Conservation (phyloP, 441 rosid species). For the Aleurites moluccanus region DNA sequence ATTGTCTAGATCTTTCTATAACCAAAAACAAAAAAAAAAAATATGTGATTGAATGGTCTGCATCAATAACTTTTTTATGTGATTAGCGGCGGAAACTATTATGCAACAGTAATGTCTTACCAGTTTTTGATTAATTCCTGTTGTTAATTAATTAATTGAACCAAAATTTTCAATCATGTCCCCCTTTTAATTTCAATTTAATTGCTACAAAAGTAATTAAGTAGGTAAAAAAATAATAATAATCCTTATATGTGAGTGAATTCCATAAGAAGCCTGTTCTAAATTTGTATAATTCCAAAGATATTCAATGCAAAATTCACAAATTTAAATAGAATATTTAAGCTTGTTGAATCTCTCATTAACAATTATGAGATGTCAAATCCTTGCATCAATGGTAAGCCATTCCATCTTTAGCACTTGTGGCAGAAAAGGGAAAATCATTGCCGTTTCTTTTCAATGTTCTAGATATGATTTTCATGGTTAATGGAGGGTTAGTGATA, state of each 20-base stretch:
- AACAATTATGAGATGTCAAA: not conserved
- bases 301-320: not conserved
- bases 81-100: constrained; percentile 4
- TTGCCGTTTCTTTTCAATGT: not conserved
- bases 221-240: too few species aligned
- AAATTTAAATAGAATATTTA: not conserved
- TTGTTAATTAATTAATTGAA: too few species aligned
- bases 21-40: not conserved
- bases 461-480: constrained; percentile 6
- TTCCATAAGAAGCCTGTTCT: not conserved
- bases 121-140: not conserved
- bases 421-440: not conserved
- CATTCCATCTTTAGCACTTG: not conserved
- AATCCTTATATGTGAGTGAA: not conserved
- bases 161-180: too few species aligned
- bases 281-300: not conserved
- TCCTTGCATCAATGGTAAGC: not conserved
- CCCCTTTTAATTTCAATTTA: too few species aligned
- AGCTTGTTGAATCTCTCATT: not conserved
- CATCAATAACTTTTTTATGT: constrained; percentile 21
- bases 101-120: not conserved
- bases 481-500: too few species aligned
- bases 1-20: constrained; percentile 19
- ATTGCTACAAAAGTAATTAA: too few species aligned
- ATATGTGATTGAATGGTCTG: constrained; percentile 28